Conservation (phyloP, 2,329 filamentous ascomycete species). For the Colletotrichum brevisporum region DNA sequence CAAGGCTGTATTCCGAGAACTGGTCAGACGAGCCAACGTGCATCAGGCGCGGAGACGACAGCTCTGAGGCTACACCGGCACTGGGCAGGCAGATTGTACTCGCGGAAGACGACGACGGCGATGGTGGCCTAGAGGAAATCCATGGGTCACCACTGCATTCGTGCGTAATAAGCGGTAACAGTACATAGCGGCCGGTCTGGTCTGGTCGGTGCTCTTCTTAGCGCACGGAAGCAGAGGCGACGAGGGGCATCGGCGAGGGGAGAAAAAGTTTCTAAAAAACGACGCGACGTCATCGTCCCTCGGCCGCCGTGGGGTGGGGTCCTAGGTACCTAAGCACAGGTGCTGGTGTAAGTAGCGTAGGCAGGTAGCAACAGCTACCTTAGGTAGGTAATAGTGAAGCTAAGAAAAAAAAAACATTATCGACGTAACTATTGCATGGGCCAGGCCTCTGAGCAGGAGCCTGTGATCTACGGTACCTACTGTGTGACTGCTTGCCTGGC, state of each 20-base stretch:
- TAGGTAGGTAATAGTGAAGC: not conserved
- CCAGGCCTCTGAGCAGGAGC: conserved; percentile 6
- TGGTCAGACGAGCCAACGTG: not conserved
- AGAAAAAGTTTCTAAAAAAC: conserved; percentile 13
- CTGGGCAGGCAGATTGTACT: no score
- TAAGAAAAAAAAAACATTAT: conserved; percentile 10
- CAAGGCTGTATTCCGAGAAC: conserved; percentile 10
- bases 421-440: conserved; percentile 39
- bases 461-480: conserved; percentile 8
- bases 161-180: not conserved
- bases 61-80: not conserved
- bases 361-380: not conserved
- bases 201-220: not conserved
- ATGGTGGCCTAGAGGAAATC: conserved; percentile 4
- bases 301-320: conserved; percentile 33
- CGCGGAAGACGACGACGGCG: not conserved
- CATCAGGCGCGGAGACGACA: not conserved
- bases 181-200: not conserved
- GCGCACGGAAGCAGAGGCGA: conserved; percentile 10
- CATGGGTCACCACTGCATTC: conserved; percentile 7
- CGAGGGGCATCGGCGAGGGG: conserved; percentile 11
- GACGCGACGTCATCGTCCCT: conserved; percentile 39
- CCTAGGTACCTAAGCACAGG: not conserved
- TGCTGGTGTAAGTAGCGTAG: not conserved
- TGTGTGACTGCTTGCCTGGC: not conserved